Evolutionary conservation across 192 early-diverging fungal genomes (phyloP).

Genomic region (Linnemannia schmuckeri): DNA sequence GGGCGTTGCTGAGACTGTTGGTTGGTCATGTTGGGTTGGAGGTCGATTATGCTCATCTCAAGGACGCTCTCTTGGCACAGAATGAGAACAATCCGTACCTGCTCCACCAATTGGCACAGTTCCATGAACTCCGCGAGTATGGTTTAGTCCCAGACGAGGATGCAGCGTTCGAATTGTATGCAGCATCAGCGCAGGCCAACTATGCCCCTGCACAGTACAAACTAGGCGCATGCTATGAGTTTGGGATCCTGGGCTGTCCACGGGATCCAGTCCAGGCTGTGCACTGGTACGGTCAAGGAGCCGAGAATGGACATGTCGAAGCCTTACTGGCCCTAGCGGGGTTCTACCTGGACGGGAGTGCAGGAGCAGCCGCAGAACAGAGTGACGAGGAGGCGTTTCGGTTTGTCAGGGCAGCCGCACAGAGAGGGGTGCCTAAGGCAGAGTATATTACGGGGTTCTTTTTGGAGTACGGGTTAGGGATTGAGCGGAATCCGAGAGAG

Average conservation of each 20-base stretch:
- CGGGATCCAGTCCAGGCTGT: conserved; percentile 75
- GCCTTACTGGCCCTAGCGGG: conserved; percentile 88
- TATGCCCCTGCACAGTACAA: conserved; percentile 80
- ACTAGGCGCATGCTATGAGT: conserved; percentile 83
- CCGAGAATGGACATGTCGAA: conserved; percentile 82
- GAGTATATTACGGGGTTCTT: conserved; percentile 56
- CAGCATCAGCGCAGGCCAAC: conserved; percentile 70
- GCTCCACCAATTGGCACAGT: conserved; percentile 51
- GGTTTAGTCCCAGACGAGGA: conserved; percentile 50
- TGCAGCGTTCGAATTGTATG: conserved; percentile 44
- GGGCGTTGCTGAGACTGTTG: conserved; percentile 35
- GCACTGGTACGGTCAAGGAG: conserved; percentile 83
- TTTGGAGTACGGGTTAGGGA: conserved; percentile 47
- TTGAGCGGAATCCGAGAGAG: conserved; percentile 31
- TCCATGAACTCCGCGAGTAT: conserved; percentile 46
- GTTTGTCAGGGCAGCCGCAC: conserved; percentile 39
- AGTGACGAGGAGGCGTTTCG: conserved; percentile 51
- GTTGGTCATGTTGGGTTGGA: conserved; percentile 47
- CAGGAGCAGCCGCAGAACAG: conserved; percentile 42
- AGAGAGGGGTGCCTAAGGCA: conserved; percentile 46
- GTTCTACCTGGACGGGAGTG: conserved; percentile 81
- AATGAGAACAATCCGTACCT: conserved; percentile 45
- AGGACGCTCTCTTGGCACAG: conserved; percentile 39
- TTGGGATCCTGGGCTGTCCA: conserved; percentile 76
- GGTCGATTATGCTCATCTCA: conserved; percentile 50